Percentiles rank a stretch among this genome's conserved stretches.
Conservation (phyloP, 2,329 filamentous ascomycete genomes). For the Talaromyces piceae region DNA sequence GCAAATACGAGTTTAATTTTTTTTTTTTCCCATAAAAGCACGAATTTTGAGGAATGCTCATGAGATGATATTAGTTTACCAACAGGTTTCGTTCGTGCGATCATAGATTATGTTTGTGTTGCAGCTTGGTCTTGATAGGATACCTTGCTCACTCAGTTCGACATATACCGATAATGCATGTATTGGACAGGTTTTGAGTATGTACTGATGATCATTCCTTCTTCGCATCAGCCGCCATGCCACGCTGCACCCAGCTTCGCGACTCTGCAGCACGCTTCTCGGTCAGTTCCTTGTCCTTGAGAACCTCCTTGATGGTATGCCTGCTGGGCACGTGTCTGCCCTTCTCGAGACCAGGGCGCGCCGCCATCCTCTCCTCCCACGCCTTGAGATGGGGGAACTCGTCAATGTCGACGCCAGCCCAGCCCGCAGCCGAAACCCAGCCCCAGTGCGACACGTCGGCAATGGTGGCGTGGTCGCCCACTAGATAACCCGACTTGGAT, state of each 20-base stretch:
- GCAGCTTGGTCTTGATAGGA: too few species aligned
- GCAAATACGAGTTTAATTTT: too few species aligned
- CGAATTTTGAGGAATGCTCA: too few species aligned
- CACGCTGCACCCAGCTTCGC: conserved; percentile 55
- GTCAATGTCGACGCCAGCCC: conserved; percentile 60
- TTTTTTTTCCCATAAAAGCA: too few species aligned
- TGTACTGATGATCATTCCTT: conserved; percentile 23
- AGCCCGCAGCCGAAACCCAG: conserved; percentile 58
- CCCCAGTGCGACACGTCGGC: conserved; percentile 77
- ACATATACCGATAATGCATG: neutral
- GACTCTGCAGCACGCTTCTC: conserved; percentile 48
- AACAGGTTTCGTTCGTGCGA: too few species aligned
- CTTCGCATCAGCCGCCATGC: conserved; percentile 61
- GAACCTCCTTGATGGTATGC: conserved; percentile 54
- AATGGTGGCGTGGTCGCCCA: conserved; percentile 40
- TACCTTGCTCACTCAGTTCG: neutral
- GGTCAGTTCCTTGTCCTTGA: conserved; percentile 49
- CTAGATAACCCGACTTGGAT: conserved; percentile 45
- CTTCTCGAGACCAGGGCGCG: conserved; percentile 65
- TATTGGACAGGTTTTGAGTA: neutral
- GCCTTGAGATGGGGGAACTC: conserved; percentile 69
- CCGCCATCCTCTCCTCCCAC: conserved; percentile 66
- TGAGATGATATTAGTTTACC: too few species aligned
- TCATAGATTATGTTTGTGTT: too few species aligned
- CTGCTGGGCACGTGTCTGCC: conserved; percentile 64